Evolutionary conservation across 139 green algal genomes (phyloP), one percentile per base, ranked within the genome.

Genomic region (Coelastrella sp.): DNA sequence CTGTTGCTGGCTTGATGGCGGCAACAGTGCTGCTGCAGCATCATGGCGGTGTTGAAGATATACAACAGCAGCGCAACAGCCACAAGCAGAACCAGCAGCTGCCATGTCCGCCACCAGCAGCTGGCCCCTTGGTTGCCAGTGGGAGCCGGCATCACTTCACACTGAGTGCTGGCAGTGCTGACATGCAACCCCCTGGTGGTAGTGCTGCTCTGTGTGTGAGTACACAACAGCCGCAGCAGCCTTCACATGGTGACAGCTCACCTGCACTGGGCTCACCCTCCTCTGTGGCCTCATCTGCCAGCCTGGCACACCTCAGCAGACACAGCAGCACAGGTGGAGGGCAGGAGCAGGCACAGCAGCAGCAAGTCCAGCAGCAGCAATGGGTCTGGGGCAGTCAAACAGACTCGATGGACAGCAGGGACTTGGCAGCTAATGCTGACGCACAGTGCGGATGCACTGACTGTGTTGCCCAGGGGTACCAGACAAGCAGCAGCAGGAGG

Each of bases 1-100:
- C 63, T 79, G 59, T 78, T 15, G 82, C 82, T 49, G 82, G 82
- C 15, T 79, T 63, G 82, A 87, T 87, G 82, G 82, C 82, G 0
- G 82, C 82, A 59, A 68, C 82, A 60, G 22, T 75, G 82, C 19
- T 75, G 82, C 59, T 87, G 82, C 60, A 76, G 82, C 82, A 87
- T 59, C 82, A 75, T 49, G 35, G 35, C 35, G 35, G 35, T 49
- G 35, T 5, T 49, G 35, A 49, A 49, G 35, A 49, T 3, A 49
- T 49, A 49, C 35, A 49, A 3, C 35, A 49, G 35, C 35, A 49
- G 35, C 35, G 35, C 3, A 49, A 49, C 35, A 49, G 10, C 73
- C 12, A 22, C 73, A 79, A 35, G 73, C 73, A 35, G 73, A 4
- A 4, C 17, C 73, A 79, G 79, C 49, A 84, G 78, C 78, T 1